Evolutionary conservation across 2,329 filamentous ascomycete species (phyloP), one percentile per base, ranked within the genome.

Genomic region (Stagonosporopsis cucurbitacearum): DNA sequence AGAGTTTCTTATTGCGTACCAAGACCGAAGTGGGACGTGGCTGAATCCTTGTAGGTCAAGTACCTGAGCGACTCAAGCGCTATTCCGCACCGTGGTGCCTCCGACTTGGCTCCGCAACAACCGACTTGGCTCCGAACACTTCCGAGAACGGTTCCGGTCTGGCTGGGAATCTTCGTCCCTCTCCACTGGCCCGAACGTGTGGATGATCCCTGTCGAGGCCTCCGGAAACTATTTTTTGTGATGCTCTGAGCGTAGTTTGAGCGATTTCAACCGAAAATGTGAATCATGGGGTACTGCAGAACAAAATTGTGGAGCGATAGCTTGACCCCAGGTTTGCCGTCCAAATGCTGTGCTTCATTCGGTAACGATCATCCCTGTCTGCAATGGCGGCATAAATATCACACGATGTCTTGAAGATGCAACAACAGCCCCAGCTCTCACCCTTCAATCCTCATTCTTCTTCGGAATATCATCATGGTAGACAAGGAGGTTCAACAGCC

Each of bases 401-500:
- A 54, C 32, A 45, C 20, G 13, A 45, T 50, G 33, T 39, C 47
- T 44, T 40, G 23, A 47, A 5, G 17, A 19, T 43, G n/a, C 9
- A 30, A 25, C 19, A 50, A 28, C 43, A 22, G 25, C 28, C 50
- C 32, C 30, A 43, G 23, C 19, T 33, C 23, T 8, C n/a, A n/a
- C 22, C 30, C 23, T 37, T 47, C 30, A 36, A 44, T 13, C 19
- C 2, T 45, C 25, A 5, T 19, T 11, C 7, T 7, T 12, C 11
- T 23, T 28, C 2, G 7, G 3, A 2, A 15, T 20, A 7, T 33
- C 46, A 58, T 42, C 2, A 71, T 72, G 68, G 40, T 63, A 36
- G 61, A 64, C 36, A 65, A 69, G 36, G 35, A 66, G 19, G 36
- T 35, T 2, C 54, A 63, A 28, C 55, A 60, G n/a, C 57, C 58